Base-by-base conservation (phyloP, 116 monocot genomes). In the Dioscorea cayenensis region DNA sequence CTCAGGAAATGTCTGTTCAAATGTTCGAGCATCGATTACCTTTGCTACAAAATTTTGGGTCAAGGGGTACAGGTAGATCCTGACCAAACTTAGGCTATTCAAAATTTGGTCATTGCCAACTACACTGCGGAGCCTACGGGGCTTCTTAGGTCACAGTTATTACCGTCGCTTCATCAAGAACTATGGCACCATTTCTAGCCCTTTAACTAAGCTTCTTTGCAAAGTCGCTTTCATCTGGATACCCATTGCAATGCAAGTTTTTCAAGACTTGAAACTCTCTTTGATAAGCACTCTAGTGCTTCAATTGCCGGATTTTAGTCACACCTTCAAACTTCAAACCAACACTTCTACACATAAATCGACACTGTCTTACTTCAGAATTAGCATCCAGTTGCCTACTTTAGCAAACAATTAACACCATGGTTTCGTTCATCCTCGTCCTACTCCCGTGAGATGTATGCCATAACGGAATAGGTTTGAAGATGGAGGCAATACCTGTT, bases 111-210 rank as follows among this genome's bases (percentile, higher is more conserved):
- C 64, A 12, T 25, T 12, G 1, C 73, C 63, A 11, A 25, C 20
- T 0, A 17, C 37, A 7, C 8, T 49, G 7, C 49, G 21, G 9
- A 9, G 8, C 7, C 23, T 74, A 13, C 43, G 49, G 1, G 73
- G 38, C 43, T 64, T 74, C 19, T 17, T 74, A 5, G 73, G 73
- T n/a, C n/a, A n/a, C n/a, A n/a, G n/a, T n/a, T n/a, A n/a, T n/a
- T 73, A 73, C 19, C 0, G 73, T 16, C 20, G 32, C 4, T 74
- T 74, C 51, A 19, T 74, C 14, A 2, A 19, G 3, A 21, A 36
- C 28, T 50, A 65, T 6, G 49, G 28, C 37, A 28, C 3, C 37
- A 64, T 74, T 25, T 49, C 38, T 0, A 9, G 0, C 38, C 38
- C 38, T 1, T 9, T 38, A 38, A 38, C 2, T 6, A 2, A 38